phyloP scores from a whole-genome alignment of 305 asterid species.

The Plantago lanceolata region DNA sequence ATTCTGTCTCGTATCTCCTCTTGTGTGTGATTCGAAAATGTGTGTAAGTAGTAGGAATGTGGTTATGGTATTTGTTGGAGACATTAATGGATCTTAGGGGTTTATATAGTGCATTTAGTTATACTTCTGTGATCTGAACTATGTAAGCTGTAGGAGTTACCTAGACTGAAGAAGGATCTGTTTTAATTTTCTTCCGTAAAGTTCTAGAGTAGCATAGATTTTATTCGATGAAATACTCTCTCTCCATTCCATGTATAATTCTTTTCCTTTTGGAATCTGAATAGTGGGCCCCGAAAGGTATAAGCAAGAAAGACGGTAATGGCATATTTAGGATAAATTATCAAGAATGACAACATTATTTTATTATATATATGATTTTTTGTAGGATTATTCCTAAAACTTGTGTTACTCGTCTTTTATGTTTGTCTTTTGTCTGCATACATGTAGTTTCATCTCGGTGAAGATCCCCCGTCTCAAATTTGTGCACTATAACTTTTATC shows the following conservation, averaged over 20 bases:
- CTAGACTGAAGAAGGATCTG: constrained; percentile 9
- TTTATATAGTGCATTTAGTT: constrained; percentile 21
- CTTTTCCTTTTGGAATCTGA: constrained; percentile 7
- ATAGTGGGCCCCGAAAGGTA: constrained; percentile 13
- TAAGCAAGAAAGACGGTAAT: constrained; percentile 1
- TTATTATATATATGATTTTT: not conserved
- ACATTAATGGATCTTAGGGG: constrained; percentile 8
- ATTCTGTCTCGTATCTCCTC: constrained; percentile 15
- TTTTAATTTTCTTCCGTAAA: constrained; percentile 11
- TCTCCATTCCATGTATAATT: not conserved
- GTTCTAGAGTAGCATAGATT: not conserved
- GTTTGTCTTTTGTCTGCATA: not conserved
- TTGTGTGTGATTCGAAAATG: not conserved
- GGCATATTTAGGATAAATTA: not conserved
- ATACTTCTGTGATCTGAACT: constrained; percentile 15
- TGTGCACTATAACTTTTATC: constrained; percentile 5
- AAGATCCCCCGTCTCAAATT: not conserved
- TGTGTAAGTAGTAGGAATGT: not conserved
- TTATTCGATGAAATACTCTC: not conserved
- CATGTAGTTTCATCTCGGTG: not conserved
- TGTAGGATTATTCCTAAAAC: not conserved
- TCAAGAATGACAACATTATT: not conserved
- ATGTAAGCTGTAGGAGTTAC: constrained; percentile 12
- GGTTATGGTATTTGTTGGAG: not conserved
- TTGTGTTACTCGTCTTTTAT: not conserved